A percentile compares a stretch with the other conserved stretches of the same genome.
Conservation (phyloP, 192 early-diverging fungal species). For the Coemansia erecta region DNA sequence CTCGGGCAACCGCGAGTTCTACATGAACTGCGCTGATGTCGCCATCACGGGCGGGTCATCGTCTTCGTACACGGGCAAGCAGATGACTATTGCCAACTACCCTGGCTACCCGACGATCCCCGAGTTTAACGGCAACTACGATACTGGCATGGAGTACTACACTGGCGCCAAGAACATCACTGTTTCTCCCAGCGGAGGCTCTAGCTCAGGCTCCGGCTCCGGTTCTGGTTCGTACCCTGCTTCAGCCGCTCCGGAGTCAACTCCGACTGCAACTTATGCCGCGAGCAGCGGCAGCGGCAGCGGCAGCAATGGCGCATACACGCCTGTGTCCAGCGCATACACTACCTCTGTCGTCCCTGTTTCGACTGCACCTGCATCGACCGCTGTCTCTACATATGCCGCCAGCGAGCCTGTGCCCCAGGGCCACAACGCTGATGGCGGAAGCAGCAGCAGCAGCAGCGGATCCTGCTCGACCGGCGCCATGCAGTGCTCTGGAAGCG, state of each 20-base stretch:
- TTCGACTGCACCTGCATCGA: conserved; percentile 4
- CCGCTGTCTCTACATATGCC: conserved; percentile 4
- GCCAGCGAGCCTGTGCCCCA: background rate
- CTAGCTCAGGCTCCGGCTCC: background rate
- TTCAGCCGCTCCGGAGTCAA: too few relatives aligned
- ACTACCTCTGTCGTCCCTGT: conserved; percentile 6
- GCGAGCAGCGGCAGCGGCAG: conserved; percentile 5
- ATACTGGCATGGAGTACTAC: conserved; percentile 36
- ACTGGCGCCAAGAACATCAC: conserved; percentile 24
- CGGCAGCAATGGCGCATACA: background rate
- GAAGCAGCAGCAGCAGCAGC: conserved; percentile 2
- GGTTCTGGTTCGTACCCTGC: background rate
- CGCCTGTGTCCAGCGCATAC: background rate
- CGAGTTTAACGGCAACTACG: conserved; percentile 48
- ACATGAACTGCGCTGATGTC: conserved; percentile 66
- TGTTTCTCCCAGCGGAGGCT: conserved; percentile 24
- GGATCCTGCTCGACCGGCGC: conserved; percentile 12
- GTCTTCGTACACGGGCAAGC: conserved; percentile 31
- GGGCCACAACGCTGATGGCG: conserved; percentile 5
- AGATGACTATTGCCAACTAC: conserved; percentile 42
- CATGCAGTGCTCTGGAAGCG: conserved; percentile 13
- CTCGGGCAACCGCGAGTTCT: conserved; percentile 61
- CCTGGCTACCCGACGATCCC: conserved; percentile 50
- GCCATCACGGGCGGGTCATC: conserved; percentile 24
- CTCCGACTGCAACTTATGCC: too few relatives aligned